Percentiles rank a stretch among this genome's conserved stretches.
Evolutionary conservation across 345 rosid species (phyloP).

Genomic region (Syzygium jambos): DNA sequence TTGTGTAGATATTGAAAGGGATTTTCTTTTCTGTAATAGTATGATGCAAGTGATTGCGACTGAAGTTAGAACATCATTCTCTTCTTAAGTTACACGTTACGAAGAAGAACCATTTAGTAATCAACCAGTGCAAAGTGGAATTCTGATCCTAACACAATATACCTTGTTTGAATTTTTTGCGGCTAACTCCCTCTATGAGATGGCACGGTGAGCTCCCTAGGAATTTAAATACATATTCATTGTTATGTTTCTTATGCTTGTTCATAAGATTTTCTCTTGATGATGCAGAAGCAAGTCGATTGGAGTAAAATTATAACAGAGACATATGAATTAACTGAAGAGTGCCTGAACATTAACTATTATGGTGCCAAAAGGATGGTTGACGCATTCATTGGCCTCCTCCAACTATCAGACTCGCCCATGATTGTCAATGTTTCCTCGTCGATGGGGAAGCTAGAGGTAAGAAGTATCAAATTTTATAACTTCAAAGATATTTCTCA

Average conservation of each 20-base stretch:
- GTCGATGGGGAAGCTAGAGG: slow-evolving; percentile 27
- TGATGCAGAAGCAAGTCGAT: slow-evolving; percentile 5
- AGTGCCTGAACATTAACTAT: slow-evolving; percentile 35
- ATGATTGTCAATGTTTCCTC: slow-evolving; percentile 46
- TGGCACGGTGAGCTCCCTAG: not conserved
- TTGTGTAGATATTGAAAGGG: not conserved
- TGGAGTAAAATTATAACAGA: slow-evolving; percentile 15
- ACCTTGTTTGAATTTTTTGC: not conserved
- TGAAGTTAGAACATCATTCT: not conserved
- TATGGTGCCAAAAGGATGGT: slow-evolving; percentile 40
- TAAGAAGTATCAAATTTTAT: not conserved
- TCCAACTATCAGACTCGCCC: slow-evolving; percentile 31
- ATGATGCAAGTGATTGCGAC: not conserved
- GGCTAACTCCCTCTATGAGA: not conserved
- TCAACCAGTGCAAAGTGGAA: not conserved
- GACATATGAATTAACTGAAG: slow-evolving; percentile 20
- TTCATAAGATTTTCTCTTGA: not conserved
- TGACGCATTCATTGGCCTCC: slow-evolving; percentile 35
- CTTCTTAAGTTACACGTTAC: not conserved
- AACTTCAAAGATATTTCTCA: no score
- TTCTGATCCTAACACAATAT: not conserved
- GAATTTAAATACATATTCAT: not conserved
- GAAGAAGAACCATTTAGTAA: not conserved
- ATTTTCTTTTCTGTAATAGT: not conserved
- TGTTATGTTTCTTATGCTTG: not conserved